Evolutionary conservation across 805 yeast species (phyloP).

Genomic region (Wickerhamiella sergipiensis): DNA sequence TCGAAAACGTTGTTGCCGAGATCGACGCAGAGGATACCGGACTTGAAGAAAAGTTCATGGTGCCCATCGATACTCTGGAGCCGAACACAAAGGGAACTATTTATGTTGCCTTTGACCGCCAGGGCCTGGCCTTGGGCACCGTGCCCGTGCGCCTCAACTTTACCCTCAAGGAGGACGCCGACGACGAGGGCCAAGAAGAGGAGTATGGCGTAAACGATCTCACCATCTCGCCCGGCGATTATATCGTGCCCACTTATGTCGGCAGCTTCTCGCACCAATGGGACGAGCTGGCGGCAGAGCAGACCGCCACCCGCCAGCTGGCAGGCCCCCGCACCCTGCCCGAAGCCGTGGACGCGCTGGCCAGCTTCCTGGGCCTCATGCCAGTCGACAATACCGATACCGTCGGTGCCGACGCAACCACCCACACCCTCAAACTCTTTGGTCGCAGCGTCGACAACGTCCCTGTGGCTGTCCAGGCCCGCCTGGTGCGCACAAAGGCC

Average conservation of each 20-base stretch:
- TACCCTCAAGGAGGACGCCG: constrained; percentile 63
- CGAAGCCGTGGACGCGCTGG: constrained; percentile 44
- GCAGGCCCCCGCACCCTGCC: constrained; percentile 33
- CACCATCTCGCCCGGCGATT: constrained; percentile 67
- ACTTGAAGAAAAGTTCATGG: constrained; percentile 55
- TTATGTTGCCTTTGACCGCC: constrained; percentile 62
- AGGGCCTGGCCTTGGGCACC: constrained; percentile 31
- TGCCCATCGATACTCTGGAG: constrained; percentile 57
- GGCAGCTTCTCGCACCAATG: constrained; percentile 62
- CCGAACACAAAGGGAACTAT: constrained; percentile 63
- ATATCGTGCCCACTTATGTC: constrained; percentile 58
- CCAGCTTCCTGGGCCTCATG: constrained; percentile 42
- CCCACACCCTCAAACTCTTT: constrained; percentile 65
- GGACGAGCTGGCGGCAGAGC: constrained; percentile 55
- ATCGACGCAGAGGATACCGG: constrained; percentile 28
- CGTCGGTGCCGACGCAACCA: constrained; percentile 37
- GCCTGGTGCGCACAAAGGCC: constrained; percentile 30
- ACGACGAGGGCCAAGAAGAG: constrained; percentile 79
- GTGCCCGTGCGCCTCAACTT: constrained; percentile 60
- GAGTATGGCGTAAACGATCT: constrained; percentile 84
- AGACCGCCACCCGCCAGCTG: constrained; percentile 53
- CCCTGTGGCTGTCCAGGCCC: constrained; percentile 30
- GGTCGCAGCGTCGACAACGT: constrained; percentile 53
- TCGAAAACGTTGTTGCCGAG: constrained; percentile 59
- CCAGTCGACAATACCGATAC: constrained; percentile 44